A percentile compares a stretch with the other conserved stretches of the same genome.
Evolutionary conservation across 169 alveolate genomes (phyloP).

Genomic region (Perkinsus olseni): DNA sequence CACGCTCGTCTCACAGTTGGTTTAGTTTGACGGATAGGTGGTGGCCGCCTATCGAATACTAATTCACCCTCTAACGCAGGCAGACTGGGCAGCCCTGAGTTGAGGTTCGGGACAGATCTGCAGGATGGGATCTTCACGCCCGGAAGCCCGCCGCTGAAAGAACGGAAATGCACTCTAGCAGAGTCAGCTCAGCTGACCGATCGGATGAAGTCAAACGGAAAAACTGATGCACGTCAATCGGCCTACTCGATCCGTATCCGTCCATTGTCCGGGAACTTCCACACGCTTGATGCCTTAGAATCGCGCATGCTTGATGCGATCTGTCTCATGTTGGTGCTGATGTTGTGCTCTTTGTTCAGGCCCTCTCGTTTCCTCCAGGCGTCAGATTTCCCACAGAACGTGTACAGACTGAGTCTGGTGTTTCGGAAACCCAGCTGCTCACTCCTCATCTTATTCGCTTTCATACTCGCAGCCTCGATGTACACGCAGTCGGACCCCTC

Average conservation of each 20-base stretch:
- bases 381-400: not conserved
- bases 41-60: not conserved
- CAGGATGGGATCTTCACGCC: not conserved
- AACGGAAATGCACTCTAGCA: not conserved
- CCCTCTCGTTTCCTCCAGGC: not conserved
- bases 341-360: not conserved
- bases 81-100: not conserved
- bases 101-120: not conserved
- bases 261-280: not conserved
- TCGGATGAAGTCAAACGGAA: too few relatives aligned
- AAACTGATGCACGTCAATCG: too few relatives aligned
- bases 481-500: not conserved
- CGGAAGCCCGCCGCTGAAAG: not conserved
- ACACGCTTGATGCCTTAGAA: not conserved
- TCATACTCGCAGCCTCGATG: not conserved
- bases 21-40: not conserved
- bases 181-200: not conserved
- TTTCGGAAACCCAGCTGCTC: not conserved
- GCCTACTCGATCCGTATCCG: not conserved
- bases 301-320: not conserved
- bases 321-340: not conserved
- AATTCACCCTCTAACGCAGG: not conserved
- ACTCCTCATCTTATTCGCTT: not conserved
- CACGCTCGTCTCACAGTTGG: too few relatives aligned
- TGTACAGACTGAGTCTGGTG: not conserved